Conservation (phyloP, 139 green algal genomes). For the Chlamydomonas sphaeroides region DNA sequence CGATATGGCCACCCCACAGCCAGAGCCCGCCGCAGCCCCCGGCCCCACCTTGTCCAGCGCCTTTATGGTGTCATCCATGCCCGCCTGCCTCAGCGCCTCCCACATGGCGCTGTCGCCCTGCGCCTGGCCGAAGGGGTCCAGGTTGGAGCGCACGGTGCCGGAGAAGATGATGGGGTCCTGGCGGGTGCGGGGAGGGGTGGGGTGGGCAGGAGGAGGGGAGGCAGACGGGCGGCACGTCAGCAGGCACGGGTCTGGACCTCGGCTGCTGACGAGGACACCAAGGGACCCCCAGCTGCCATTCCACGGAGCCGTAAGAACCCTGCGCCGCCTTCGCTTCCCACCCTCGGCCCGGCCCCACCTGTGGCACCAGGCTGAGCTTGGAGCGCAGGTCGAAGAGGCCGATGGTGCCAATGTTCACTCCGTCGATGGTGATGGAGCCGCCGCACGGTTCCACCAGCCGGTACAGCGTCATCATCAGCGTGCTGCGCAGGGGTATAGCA, state of each 20-base stretch:
- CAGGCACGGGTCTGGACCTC: too few relatives aligned
- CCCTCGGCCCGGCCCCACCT: constrained; percentile 51
- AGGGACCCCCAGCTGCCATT: too few relatives aligned
- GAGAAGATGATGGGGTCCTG: constrained; percentile 96
- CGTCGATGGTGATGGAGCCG: constrained; percentile 90
- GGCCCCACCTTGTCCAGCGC: constrained; percentile 15
- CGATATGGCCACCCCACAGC: neutral
- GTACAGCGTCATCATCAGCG: constrained; percentile 77
- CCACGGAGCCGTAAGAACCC: too few relatives aligned
- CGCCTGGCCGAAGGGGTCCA: constrained; percentile 88
- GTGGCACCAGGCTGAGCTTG: constrained; percentile 73
- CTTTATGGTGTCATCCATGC: constrained; percentile 56
- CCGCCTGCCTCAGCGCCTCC: constrained; percentile 62
- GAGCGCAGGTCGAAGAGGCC: constrained; percentile 76
- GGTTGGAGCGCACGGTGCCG: constrained; percentile 90
- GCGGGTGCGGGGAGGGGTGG: neutral
- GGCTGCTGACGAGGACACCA: too few relatives aligned
- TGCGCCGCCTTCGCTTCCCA: too few relatives aligned
- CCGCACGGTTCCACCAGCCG: constrained; percentile 81
- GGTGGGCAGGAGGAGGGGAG: too few relatives aligned
- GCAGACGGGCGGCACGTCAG: too few relatives aligned
- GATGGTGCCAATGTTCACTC: constrained; percentile 81
- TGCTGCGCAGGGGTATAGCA: too few relatives aligned
- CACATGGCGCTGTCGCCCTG: constrained; percentile 75
- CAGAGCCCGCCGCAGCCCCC: neutral